phyloP scores from a whole-genome alignment of 1,139 yeast genomes.

The Debaryomyces sp. region DNA sequence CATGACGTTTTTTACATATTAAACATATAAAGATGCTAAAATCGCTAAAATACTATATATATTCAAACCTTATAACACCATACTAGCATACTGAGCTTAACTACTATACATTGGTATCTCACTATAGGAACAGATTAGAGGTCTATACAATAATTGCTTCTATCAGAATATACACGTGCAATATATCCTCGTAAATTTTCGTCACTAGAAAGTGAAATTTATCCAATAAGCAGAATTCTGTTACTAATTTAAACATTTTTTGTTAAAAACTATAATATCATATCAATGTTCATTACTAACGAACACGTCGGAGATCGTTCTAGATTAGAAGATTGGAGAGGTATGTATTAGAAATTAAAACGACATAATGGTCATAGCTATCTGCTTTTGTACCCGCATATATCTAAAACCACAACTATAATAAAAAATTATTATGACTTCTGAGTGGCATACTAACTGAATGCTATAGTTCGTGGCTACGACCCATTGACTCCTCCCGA shows the following conservation, averaged over 20 bases:
- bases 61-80: neutral
- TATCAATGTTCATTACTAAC: conserved; percentile 76
- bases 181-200: conserved; percentile 2
- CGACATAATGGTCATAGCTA: neutral
- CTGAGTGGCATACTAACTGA: conserved; percentile 19
- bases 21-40: neutral
- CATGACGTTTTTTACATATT: neutral
- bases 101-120: neutral
- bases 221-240: neutral
- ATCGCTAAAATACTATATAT: neutral
- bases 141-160: neutral
- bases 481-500: conserved; percentile 96
- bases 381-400: neutral
- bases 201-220: neutral
- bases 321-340: conserved; percentile 91
- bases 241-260: neutral
- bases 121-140: neutral
- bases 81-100: neutral
- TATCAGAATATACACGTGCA: conserved; percentile 2
- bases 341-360: conserved; percentile 32
- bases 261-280: neutral
- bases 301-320: conserved; percentile 80
- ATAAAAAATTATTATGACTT: neutral
- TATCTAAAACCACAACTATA: neutral
- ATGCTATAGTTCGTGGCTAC: conserved; percentile 62